Conservation (phyloP, 768 basidiomycete species). For the Mycena alexandri region DNA sequence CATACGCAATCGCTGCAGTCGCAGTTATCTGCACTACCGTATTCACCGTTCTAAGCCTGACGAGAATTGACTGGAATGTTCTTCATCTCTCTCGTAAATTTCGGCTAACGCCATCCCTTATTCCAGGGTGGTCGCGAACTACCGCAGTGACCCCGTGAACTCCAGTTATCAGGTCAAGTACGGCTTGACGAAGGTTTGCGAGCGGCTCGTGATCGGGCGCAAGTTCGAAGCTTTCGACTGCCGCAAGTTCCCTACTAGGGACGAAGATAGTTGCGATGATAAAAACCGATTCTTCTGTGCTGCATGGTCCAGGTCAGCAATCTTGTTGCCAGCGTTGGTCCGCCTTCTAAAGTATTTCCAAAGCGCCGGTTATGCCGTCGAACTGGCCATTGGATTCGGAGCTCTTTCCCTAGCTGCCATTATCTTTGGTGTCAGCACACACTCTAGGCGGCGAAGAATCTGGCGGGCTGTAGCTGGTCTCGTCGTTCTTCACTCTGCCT, state of each 20-base stretch:
- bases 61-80: constrained; percentile 74
- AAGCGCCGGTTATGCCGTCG: constrained; percentile 74
- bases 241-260: constrained; percentile 72
- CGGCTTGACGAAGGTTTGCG: constrained; percentile 71
- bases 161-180: constrained; percentile 65
- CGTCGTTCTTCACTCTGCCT: constrained; percentile 73
- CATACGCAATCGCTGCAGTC: constrained; percentile 72
- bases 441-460: constrained; percentile 78
- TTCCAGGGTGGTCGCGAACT: constrained; percentile 59
- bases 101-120: constrained; percentile 1
- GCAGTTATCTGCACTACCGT: constrained; percentile 65
- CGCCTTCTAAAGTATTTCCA: background rate
- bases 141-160: constrained; percentile 56
- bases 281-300: constrained; percentile 73
- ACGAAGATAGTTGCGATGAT: constrained; percentile 60
- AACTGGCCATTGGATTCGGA: constrained; percentile 75
- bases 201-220: constrained; percentile 58
- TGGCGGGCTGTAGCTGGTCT: constrained; percentile 82
- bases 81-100: too few relatives aligned
- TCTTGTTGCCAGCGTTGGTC: background rate
- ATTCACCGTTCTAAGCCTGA: constrained; percentile 61
- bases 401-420: constrained; percentile 69
- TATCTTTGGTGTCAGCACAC: constrained; percentile 77
- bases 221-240: constrained; percentile 72
- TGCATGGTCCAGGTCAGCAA: constrained; percentile 71